phyloP scores from a whole-genome alignment of 805 yeast species.

The Yarrowia bubula region DNA sequence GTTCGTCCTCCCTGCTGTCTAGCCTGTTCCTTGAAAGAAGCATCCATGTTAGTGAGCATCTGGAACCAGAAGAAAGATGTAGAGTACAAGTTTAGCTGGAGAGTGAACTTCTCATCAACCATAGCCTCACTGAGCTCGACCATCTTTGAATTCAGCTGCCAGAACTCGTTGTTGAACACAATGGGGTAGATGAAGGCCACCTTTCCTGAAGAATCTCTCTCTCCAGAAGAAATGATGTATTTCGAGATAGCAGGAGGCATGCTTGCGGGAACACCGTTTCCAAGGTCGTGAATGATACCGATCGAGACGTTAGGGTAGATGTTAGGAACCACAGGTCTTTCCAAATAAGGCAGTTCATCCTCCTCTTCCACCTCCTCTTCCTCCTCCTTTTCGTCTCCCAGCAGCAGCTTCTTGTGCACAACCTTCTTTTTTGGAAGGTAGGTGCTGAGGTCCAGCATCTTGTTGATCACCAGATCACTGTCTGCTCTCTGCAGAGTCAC shows the following conservation, averaged over 20 bases:
- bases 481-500: slow-evolving; percentile 28
- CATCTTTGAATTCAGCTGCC: slow-evolving; percentile 44
- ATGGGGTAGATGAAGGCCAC: slow-evolving; percentile 41
- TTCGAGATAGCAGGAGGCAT: slow-evolving; percentile 29
- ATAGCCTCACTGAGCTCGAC: slow-evolving; percentile 34
- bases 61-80: slow-evolving; percentile 40
- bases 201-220: slow-evolving; percentile 29
- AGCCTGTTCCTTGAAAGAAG: slow-evolving; percentile 39
- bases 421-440: slow-evolving; percentile 38
- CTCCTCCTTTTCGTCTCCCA: slow-evolving; percentile 34
- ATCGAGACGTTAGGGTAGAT: slow-evolving; percentile 44
- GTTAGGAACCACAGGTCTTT: slow-evolving; percentile 35
- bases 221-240: not conserved
- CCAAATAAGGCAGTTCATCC: not conserved
- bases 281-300: slow-evolving; percentile 33
- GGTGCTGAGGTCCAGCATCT: slow-evolving; percentile 31
- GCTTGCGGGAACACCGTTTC: not conserved
- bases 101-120: slow-evolving; percentile 30
- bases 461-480: slow-evolving; percentile 2
- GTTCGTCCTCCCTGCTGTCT: slow-evolving; percentile 35
- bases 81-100: slow-evolving; percentile 38
- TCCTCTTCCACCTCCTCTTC: slow-evolving; percentile 30
- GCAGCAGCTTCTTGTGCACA: slow-evolving; percentile 37
- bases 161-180: slow-evolving; percentile 43
- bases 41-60: slow-evolving; percentile 35